Percentiles rank a stretch among this genome's conserved stretches.
Conservation (phyloP, 202 grass and related monocot species). For the Carex arenaria region DNA sequence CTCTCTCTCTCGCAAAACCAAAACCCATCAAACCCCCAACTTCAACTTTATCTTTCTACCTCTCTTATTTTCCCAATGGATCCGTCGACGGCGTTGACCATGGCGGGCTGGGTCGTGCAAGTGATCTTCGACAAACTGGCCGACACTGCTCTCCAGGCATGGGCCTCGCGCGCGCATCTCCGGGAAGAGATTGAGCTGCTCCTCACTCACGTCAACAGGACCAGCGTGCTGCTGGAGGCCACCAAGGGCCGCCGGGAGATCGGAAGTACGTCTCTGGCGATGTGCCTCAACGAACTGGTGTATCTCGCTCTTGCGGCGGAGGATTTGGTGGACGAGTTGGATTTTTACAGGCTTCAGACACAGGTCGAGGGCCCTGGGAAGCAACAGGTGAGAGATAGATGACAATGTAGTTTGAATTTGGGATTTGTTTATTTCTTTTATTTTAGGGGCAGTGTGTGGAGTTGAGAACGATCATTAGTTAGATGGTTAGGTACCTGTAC, state of each 20-base stretch:
- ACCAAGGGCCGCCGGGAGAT: neutral
- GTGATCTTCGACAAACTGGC: conserved; percentile 27
- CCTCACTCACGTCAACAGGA: conserved; percentile 4
- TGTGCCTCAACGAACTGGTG: conserved; percentile 13
- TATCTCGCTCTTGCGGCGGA: conserved; percentile 33
- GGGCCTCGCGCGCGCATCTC: conserved; percentile 19
- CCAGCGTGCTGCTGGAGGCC: neutral
- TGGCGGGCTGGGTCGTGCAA: conserved; percentile 28
- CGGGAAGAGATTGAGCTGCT: conserved; percentile 18
- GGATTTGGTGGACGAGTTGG: conserved; percentile 43
- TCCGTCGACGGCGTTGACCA: neutral
- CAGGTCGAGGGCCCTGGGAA: conserved; percentile 8
- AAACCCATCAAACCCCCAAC: neutral
- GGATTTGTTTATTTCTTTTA: neutral
- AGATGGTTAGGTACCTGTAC: neutral
- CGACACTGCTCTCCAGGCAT: neutral
- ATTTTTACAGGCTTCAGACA: conserved; percentile 33
- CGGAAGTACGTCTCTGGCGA: neutral
- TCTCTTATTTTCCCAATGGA: neutral
- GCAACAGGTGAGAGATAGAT: neutral
- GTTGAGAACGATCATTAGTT: neutral
- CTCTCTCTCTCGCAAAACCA: neutral
- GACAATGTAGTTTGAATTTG: neutral
- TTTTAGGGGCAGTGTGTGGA: neutral
- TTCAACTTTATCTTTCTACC: neutral